Conservation (phyloP, 768 basidiomycete species). For the Amanita rubescens region DNA sequence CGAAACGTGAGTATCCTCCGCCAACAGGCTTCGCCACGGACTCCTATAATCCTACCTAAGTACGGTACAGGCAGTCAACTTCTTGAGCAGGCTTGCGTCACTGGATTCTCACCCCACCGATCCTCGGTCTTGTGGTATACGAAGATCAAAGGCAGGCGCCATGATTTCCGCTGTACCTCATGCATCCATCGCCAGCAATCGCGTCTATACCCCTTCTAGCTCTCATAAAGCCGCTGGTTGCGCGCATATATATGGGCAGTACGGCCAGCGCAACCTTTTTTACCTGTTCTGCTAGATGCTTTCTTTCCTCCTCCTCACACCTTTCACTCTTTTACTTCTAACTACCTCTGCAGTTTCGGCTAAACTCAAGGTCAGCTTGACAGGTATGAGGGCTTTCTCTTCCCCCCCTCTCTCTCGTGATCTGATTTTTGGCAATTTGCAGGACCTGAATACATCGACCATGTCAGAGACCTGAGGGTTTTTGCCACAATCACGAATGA, state of each 20-base stretch:
- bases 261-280: background rate
- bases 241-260: background rate
- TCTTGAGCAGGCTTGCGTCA: too few species aligned
- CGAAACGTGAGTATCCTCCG: too few species aligned
- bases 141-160: background rate
- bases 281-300: background rate
- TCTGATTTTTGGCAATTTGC: background rate
- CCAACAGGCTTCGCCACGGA: too few species aligned
- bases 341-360: background rate
- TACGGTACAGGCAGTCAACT: too few species aligned
- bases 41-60: too few species aligned
- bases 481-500: slow-evolving; percentile 2
- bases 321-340: background rate
- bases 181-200: too few species aligned
- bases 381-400: background rate
- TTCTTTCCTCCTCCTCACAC: background rate
- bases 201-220: background rate
- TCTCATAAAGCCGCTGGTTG: background rate
- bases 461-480: background rate
- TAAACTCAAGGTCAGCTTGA: background rate
- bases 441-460: background rate
- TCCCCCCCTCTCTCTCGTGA: too few species aligned
- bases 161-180: too few species aligned
- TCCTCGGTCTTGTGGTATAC: too few species aligned
- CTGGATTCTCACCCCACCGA: too few species aligned